These are phyloP conservation scores for Aspergillus sp. DNA, from an alignment of 2,329 filamentous ascomycete genomes.

Conservation along the genomic window DNA sequence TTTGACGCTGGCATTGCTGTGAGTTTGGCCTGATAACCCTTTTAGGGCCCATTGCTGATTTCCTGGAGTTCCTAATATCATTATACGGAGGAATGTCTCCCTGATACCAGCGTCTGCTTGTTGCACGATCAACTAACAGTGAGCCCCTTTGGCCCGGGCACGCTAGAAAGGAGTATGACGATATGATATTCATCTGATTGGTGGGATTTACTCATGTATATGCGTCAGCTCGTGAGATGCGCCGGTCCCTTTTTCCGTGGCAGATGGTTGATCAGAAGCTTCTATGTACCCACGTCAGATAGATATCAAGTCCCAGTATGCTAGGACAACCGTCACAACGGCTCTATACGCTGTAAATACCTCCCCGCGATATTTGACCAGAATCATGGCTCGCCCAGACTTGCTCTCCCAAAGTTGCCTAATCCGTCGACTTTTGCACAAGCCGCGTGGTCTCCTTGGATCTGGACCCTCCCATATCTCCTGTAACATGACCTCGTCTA, in stretches of 20 bases:
- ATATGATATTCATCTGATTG: too few relatives aligned
- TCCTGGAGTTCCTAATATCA: background rate
- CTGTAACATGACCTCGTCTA: background rate
- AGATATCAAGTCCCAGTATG: background rate
- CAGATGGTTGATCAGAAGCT: background rate
- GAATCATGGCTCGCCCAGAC: background rate
- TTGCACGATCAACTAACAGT: too few relatives aligned
- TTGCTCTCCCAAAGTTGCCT: background rate
- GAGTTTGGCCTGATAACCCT: slow-evolving; percentile 40
- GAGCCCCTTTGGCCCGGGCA: too few relatives aligned
- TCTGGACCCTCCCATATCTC: background rate
- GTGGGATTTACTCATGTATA: background rate
- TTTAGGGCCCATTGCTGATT: background rate
- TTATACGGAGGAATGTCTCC: background rate
- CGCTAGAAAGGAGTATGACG: too few relatives aligned
- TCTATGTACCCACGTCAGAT: background rate
- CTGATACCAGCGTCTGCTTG: too few relatives aligned
- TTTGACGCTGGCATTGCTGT: slow-evolving; percentile 75
- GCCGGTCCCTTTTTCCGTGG: background rate
- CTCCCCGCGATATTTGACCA: background rate
- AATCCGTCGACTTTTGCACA: background rate
- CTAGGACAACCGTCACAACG: background rate
- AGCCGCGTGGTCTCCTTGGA: background rate
- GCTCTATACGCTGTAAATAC: background rate
- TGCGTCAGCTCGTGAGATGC: background rate